A percentile compares a stretch with the other conserved stretches of the same genome.
These are phyloP conservation scores for Noccaea caerulescens DNA, from an alignment of 345 rosid species.

Conservation along the genomic window DNA sequence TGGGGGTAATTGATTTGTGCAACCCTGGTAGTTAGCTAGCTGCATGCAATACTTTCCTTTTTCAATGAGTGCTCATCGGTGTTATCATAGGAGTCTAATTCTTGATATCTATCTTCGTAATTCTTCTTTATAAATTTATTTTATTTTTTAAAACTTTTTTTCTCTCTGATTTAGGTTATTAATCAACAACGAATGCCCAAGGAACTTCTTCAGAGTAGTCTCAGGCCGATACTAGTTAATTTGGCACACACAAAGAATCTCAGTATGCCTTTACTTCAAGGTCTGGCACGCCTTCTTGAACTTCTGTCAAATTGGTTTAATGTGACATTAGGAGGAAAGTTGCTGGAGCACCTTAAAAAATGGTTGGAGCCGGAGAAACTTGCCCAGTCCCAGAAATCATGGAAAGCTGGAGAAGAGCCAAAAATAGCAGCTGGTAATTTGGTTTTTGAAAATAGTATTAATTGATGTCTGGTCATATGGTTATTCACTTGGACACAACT, in stretches of 20 bases:
- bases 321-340: slow-evolving; percentile 94
- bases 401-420: slow-evolving; percentile 99
- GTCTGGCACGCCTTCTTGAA: slow-evolving; percentile 97
- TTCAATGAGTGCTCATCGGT: slow-evolving; percentile 15
- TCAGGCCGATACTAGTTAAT: slow-evolving; percentile 94
- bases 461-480: slow-evolving; percentile 6
- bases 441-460: slow-evolving; percentile 2
- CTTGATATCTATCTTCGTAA: neutral
- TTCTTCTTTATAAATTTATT: neutral
- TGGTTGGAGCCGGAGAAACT: slow-evolving; percentile 99
- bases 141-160: slow-evolving; percentile 15
- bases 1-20: slow-evolving; percentile 8
- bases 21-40: slow-evolving; percentile 15
- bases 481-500: slow-evolving; percentile 18
- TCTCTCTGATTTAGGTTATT: slow-evolving; percentile 61
- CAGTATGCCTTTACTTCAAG: slow-evolving; percentile 97
- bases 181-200: slow-evolving; percentile 99
- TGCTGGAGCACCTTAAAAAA: slow-evolving; percentile 97
- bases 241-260: slow-evolving; percentile 98
- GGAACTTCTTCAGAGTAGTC: slow-evolving; percentile 98
- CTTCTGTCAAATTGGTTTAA: slow-evolving; percentile 96
- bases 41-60: slow-evolving; percentile 22
- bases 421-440: slow-evolving; percentile 93
- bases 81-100: slow-evolving; percentile 27
- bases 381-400: slow-evolving; percentile 85